Evolutionary conservation across 306 rosid species (phyloP).

Genomic region (Ormosia semicastrata): DNA sequence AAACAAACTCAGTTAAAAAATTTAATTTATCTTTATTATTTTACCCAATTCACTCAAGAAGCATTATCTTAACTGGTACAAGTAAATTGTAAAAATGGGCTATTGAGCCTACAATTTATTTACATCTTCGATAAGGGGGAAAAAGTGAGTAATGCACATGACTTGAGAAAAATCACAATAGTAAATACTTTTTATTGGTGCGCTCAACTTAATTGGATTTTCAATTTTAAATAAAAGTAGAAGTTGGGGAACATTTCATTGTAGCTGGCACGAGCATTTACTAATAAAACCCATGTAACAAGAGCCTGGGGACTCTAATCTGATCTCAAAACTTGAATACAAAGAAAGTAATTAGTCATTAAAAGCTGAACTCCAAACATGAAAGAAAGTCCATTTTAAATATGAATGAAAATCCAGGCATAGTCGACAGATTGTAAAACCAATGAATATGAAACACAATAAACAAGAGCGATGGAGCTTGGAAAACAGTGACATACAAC

Average conservation of each 20-base stretch:
- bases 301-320: slow-evolving; percentile 21
- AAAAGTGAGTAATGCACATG: background rate
- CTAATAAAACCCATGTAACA: slow-evolving; percentile 37
- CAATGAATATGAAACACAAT: slow-evolving; percentile 45
- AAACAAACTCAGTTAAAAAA: too few species aligned
- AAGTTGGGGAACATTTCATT: slow-evolving; percentile 20
- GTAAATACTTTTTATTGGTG: slow-evolving; percentile 1
- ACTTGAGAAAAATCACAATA: background rate
- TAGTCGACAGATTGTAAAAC: slow-evolving; percentile 18
- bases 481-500: too few species aligned
- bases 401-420: background rate
- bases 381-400: background rate
- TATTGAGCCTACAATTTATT: background rate
- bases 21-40: too few species aligned
- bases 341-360: slow-evolving; percentile 2
- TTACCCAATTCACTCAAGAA: background rate
- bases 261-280: slow-evolving; percentile 53
- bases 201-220: background rate
- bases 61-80: background rate
- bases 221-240: background rate
- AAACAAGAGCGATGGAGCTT: too few species aligned
- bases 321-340: slow-evolving; percentile 24
- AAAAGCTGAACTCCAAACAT: slow-evolving; percentile 40
- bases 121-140: background rate
- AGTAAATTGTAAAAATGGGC: background rate